Evolutionary conservation across 2,329 filamentous ascomycete species (phyloP), one percentile per base, ranked within the genome.

Genomic region (Sporothrix luriei): DNA sequence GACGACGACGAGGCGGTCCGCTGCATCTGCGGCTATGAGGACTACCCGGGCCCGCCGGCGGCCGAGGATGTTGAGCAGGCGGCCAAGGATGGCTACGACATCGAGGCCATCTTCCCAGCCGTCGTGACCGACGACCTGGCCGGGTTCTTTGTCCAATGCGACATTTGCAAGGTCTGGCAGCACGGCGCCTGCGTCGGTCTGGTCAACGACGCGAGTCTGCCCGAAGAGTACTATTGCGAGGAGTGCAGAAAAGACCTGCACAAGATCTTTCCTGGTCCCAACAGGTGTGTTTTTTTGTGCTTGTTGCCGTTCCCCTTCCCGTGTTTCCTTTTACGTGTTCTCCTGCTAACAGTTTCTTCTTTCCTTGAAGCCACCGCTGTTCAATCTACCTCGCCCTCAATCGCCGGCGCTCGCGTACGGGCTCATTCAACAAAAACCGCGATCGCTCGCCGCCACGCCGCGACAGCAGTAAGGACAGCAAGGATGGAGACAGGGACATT

Each of bases 171-270:
- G 78, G 95, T 98, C 73, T 99, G 94, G 95, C 95, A 99, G 79
- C 95, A 99, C 78, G 95, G 95, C 76, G 94, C 94, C 71, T 99
- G 95, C 77, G 94, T 99, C 71, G 94, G 95, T 71, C 97, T 99
- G 76, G 93, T 97, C 82, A 95, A 95, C 74, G 94, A 97, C 80
- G 90, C 92, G 74, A 90, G 91, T 78, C 94, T 92, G 74, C 95
- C 95, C 11, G 94, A 98, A 68, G 94, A 98, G 79, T 99, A 99
- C 82, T 99, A 95, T 78, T 99, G 95, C 81, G 95, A 99, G 81
- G 87, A 93, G 79, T 99, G 95, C 81, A 90, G 91, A 74, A 93
- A 93, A 78, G 93, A 97, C 78, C 85, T 97, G 67, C 95, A 99
- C 83, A 93, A 89, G 77, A 90, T 97, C 73, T 90, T 89, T 75